Evolutionary conservation across 257 asterid species (phyloP).

Genomic region (Primulina eburnea): DNA sequence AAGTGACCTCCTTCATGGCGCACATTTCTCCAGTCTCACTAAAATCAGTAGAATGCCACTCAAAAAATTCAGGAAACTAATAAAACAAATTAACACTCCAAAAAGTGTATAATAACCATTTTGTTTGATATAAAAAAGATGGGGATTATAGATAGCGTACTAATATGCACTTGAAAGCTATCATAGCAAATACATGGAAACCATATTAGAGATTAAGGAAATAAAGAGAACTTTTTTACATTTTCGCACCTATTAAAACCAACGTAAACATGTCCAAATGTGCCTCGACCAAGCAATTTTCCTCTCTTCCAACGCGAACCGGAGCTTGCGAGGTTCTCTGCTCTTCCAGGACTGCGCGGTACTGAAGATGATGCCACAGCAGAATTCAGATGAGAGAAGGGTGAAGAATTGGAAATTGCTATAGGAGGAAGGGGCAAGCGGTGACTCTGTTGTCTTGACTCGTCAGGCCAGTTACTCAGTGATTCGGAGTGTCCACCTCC

Average conservation of each 20-base stretch:
- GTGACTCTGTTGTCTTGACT: slow-evolving; percentile 79
- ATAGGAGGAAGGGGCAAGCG: slow-evolving; percentile 96
- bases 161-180: slow-evolving; percentile 10
- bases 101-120: background rate
- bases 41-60: slow-evolving; percentile 26
- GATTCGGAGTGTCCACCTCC: slow-evolving; percentile 74
- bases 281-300: slow-evolving; percentile 90
- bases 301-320: slow-evolving; percentile 99
- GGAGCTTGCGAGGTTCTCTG: slow-evolving; percentile 77
- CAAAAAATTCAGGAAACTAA: slow-evolving; percentile 19
- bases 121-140: slow-evolving; percentile 14
- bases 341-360: slow-evolving; percentile 96
- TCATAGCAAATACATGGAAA: background rate
- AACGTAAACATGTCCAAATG: slow-evolving; percentile 96
- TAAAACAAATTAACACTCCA: slow-evolving; percentile 14
- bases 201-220: slow-evolving; percentile 3
- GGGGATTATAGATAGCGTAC: slow-evolving; percentile 9
- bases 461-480: slow-evolving; percentile 71
- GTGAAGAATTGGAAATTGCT: slow-evolving; percentile 51
- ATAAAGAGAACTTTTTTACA: slow-evolving; percentile 16
- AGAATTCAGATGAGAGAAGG: slow-evolving; percentile 81
- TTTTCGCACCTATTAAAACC: slow-evolving; percentile 82
- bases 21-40: slow-evolving; percentile 98
- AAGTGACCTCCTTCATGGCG: slow-evolving; percentile 98
- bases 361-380: slow-evolving; percentile 88